These are phyloP conservation scores for Hymenoscyphus scutula DNA, from an alignment of 2,329 filamentous ascomycete genomes.

Conservation along the genomic window DNA sequence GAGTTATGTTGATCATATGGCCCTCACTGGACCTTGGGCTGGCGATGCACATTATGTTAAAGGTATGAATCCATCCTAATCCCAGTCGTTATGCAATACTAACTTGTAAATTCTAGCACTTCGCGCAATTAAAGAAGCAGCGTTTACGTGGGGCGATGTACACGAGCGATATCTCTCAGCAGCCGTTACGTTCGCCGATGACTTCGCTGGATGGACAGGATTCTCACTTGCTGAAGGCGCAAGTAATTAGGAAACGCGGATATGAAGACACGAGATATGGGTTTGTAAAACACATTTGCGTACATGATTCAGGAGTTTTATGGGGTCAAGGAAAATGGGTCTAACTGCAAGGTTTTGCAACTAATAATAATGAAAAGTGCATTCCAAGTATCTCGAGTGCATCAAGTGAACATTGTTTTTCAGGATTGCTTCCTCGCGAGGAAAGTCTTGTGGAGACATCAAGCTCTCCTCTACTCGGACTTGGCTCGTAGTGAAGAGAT, in stretches of 20 bases:
- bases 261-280: neutral
- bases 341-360: neutral
- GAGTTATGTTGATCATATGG: slow-evolving; percentile 72
- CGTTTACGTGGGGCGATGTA: slow-evolving; percentile 70
- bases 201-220: slow-evolving; percentile 65
- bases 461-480: too few species aligned
- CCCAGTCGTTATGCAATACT: neutral
- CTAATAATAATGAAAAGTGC: too few species aligned
- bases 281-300: neutral
- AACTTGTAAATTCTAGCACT: slow-evolving; percentile 49
- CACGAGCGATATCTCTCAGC: slow-evolving; percentile 64
- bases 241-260: neutral
- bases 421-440: too few species aligned
- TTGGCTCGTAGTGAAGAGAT: too few species aligned
- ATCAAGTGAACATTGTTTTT: too few species aligned
- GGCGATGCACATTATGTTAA: slow-evolving; percentile 86
- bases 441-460: too few species aligned
- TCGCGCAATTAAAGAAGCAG: slow-evolving; percentile 71
- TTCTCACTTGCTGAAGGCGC: slow-evolving; percentile 21
- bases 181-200: slow-evolving; percentile 70
- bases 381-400: too few species aligned
- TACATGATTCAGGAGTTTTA: neutral
- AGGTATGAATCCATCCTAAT: slow-evolving; percentile 46
- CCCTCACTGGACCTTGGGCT: slow-evolving; percentile 63
- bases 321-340: too few species aligned